Base-by-base conservation (phyloP, 2,329 filamentous ascomycete genomes). In the Pseudogymnoascus sp. region DNA sequence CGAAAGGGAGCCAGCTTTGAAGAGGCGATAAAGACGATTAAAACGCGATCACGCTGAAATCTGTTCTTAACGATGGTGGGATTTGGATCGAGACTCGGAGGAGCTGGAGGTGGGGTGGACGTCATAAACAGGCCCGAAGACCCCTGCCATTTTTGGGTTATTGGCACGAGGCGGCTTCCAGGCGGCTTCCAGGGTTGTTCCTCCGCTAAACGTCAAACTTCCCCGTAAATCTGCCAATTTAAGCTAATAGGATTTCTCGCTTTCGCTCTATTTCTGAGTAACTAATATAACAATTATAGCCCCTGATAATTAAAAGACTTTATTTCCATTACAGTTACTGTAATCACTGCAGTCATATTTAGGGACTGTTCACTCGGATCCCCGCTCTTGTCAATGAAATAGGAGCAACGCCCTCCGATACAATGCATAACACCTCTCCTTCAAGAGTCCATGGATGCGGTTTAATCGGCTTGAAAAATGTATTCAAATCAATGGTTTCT, bases 1-100 rank as follows among this genome's bases (percentile, higher is more conserved):
- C 25, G 35, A 60, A 60, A 41, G 58, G 38, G 58, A 19, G 58
- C 58, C 58, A 60, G 35, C 38, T 60, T 60, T 41, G 35, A 14
- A 22, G 49, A 55, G 28, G 16, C 28, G 5, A 28, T 28, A 28
- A 28, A 7, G 25, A 28, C 25, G 25, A 28, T 28, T 28, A 7
- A 28, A 28, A 7, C 25, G 6, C 25, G 25, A 28, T 28, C 25
- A 28, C 4, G 25, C 25, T 28, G 25, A 28, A 28, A 28, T 28
- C 25, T 28, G 25, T 28, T 28, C 5, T 28, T 28, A 28, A 28
- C 25, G 6, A 3, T 28, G 25, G 25, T 28, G 25, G 25, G 6
- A 28, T 28, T 28, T 28, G 25, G 25, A 7, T 6, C 25, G 45
- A 28, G 45, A 52, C 45, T 52, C 12, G 45, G 41, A 30, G 45